phyloP scores from a whole-genome alignment of 2,329 filamentous ascomycete genomes.

The Cadophora sp. region DNA sequence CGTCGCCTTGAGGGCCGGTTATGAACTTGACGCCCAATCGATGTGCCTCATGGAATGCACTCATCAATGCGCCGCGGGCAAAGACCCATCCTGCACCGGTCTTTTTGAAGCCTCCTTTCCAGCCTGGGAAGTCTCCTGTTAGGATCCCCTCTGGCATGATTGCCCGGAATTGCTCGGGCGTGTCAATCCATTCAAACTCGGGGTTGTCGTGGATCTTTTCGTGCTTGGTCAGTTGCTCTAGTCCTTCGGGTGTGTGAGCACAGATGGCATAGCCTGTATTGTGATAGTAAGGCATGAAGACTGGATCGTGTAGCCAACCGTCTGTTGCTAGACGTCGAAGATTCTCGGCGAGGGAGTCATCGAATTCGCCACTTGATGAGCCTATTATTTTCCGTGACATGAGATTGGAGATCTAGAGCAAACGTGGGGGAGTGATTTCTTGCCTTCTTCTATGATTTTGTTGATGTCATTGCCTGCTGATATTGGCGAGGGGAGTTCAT shows the following conservation, averaged over 20 bases:
- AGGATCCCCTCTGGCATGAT: conserved; percentile 60
- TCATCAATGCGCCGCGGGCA: conserved; percentile 55
- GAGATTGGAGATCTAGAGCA: conserved; percentile 13
- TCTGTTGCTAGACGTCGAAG: conserved; percentile 47
- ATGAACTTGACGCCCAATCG: conserved; percentile 55
- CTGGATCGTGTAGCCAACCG: conserved; percentile 51
- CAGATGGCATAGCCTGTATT: conserved; percentile 54
- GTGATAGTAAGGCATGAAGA: conserved; percentile 53
- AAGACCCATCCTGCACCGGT: conserved; percentile 59
- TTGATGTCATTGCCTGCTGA: conserved; percentile 67
- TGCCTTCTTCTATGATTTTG: conserved; percentile 57
- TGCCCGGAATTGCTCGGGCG: conserved; percentile 52
- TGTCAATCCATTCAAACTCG: conserved; percentile 47
- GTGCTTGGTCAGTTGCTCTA: conserved; percentile 47
- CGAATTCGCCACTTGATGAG: conserved; percentile 38
- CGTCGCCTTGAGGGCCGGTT: conserved; percentile 49
- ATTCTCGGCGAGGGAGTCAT: conserved; percentile 40
- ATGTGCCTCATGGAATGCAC: conserved; percentile 52
- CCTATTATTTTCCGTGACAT: conserved; percentile 26
- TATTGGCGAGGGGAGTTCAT: conserved; percentile 48
- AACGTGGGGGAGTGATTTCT: neutral
- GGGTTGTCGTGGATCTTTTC: conserved; percentile 44
- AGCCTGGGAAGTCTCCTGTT: conserved; percentile 55
- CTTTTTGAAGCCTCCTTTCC: conserved; percentile 56
- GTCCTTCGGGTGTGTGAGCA: conserved; percentile 49